Conservation (phyloP, 495 filamentous ascomycete species). For the Talaromyces liani region DNA sequence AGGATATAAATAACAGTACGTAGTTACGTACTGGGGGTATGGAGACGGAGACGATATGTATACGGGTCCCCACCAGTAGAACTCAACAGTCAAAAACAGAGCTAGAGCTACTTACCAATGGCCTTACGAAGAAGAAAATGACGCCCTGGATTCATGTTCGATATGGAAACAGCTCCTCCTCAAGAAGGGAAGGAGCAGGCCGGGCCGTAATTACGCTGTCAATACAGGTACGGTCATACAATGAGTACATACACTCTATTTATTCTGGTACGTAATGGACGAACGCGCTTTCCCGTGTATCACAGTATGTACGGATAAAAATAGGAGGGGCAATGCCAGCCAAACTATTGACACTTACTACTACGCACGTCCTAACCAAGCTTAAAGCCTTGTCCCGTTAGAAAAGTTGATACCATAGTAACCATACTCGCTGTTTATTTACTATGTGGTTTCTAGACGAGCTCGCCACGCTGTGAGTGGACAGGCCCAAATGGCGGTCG, state of each 20-base stretch:
- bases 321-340: background rate
- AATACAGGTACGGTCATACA: background rate
- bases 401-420: too few relatives aligned
- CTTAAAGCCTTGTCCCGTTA: background rate
- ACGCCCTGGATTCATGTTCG: background rate
- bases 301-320: background rate
- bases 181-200: background rate
- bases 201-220: background rate
- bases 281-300: background rate
- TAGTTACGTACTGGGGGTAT: background rate
- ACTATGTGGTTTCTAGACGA: background rate
- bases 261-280: background rate
- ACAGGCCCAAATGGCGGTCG: slow-evolving; percentile 5
- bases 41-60: too few relatives aligned
- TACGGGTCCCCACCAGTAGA: background rate
- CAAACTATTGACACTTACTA: background rate
- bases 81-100: background rate
- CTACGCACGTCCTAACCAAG: too few relatives aligned
- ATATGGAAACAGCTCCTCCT: background rate
- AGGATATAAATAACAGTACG: background rate
- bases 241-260: background rate
- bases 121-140: background rate
- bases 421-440: background rate
- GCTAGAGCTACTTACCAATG: background rate
- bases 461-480: background rate